Evolutionary conservation across 768 basidiomycete species (phyloP), one percentile per base, ranked within the genome.

Genomic region (Naematelia encephala): DNA sequence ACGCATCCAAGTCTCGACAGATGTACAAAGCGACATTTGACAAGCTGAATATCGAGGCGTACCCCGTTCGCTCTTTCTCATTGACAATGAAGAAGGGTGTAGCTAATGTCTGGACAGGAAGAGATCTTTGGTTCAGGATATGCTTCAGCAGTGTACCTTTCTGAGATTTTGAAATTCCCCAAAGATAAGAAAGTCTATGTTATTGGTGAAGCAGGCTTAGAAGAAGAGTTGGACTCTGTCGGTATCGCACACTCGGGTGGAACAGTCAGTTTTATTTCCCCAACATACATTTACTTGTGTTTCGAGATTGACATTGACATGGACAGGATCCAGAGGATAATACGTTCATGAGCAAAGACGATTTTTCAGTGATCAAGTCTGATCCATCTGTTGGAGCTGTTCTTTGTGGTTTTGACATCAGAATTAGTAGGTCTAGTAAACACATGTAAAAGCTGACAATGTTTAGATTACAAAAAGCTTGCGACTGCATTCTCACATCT

Each of bases 81-180:
- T 21, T 4, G 10, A 29, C 19, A 29, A 16, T 54, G 28, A 44
- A 53, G n/a, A n/a, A n/a, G n/a, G n/a, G n/a, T n/a, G n/a, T 16
- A 39, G 34, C 34, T 39, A 16, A 39, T 16, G 34, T 8, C 8
- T 8, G 8, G 42, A 8, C 64, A 98, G 94, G 90, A 96, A 60
- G 96, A 98, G 75, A 90, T 98, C 54, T 97, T 90, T 67, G 91
- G 93, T 52, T 98, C 94, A 4, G 94, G 92, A 1, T 98, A 89
- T 64, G 87, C 87, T 0, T 80, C 88, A 12, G 88, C 87, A 0
- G 85, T 87, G 30, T 89, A 97, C 78, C 79, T 97, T 23, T 93
- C 92, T 0, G 85, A 89, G 42, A 88, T 97, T 12, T 81, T 93
- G 67, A 87, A 90, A 57, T 82, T 99, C 61, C 89, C 91, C 10